Base-by-base conservation (phyloP, 2,329 filamentous ascomycete species). In the Calycina marina region DNA sequence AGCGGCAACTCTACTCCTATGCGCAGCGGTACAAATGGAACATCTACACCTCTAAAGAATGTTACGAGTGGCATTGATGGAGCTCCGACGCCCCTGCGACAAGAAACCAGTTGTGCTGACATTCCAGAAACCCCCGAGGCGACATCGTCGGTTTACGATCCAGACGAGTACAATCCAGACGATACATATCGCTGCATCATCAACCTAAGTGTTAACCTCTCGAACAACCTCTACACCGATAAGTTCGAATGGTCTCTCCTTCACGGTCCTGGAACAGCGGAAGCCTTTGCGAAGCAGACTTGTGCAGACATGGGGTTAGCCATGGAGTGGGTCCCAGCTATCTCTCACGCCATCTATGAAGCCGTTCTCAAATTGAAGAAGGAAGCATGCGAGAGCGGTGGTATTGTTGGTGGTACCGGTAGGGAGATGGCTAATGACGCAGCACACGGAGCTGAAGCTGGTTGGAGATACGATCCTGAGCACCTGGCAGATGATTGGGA, bases 171-270 rank as follows among this genome's bases (percentile, higher is more conserved):
- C 48, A 93, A 93, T 51, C 85, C 84, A 4, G 86, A 94, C 51
- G 88, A 96, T 55, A 86, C 83, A 3, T 94, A 96, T 56, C 76
- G 90, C 30, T 96, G 90, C 53, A 79, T 96, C 47, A 77, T 98
- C 44, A 82, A 74, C 27, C 63, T 98, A 27, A 93, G 81, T 52
- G 81, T 98, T 49, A 94, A 93, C 50, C 67, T 96, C 14, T 77
- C 85, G 32, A 93, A 92, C 35, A 77, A 81, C 46, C 69, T 96
- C 9, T 96, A 94, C 56, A 92, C 83, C 3, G 90, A 98, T 63
- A 93, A 86, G 51, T 96, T 98, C 42, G 88, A 96, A 54, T 96
- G 88, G 88, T 96, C 88, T 4, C 63, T 98, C 13, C 65, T 93
- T 12, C 86, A 96, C 49, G 85, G 86, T 2, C 80, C 85, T 2